Conservation (phyloP, 352 stramenopile species). For the Pythium insidiosum region DNA sequence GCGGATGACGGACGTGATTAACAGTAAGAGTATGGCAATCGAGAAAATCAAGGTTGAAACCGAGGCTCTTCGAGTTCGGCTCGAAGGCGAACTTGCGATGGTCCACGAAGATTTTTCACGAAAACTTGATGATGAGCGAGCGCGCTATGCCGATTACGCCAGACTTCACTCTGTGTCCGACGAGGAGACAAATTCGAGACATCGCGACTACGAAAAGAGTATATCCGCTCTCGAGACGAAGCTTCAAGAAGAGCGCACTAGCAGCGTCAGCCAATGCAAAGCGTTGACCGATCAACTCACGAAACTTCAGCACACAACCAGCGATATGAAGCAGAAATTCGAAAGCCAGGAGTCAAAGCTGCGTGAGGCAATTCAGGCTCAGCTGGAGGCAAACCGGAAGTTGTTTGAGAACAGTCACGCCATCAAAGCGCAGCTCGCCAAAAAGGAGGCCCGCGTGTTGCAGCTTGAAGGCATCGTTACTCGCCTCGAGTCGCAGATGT, state of each 20-base stretch:
- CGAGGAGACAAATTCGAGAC: background rate
- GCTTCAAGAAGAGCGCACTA: constrained; percentile 1
- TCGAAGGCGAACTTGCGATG: background rate
- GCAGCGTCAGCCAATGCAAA: constrained; percentile 11
- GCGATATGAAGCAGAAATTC: constrained; percentile 13
- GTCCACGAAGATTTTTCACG: background rate
- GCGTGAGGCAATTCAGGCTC: constrained; percentile 22
- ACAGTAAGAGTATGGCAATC: constrained; percentile 25
- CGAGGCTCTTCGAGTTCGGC: constrained; percentile 1
- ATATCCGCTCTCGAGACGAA: background rate
- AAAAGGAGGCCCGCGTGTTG: constrained; percentile 12
- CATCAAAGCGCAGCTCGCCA: constrained; percentile 26
- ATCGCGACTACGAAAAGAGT: background rate
- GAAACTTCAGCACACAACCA: constrained; percentile 4
- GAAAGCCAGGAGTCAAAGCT: constrained; percentile 25
- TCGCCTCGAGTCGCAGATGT: constrained; percentile 34
- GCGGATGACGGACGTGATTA: constrained; percentile 28
- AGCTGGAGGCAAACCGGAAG: constrained; percentile 32
- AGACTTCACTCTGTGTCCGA: background rate
- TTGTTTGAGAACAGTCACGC: constrained; percentile 28
- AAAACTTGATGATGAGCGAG: background rate
- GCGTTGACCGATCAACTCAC: constrained; percentile 7
- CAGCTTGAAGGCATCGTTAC: constrained; percentile 24
- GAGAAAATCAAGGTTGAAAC: constrained; percentile 20
- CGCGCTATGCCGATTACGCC: background rate